phyloP scores from a whole-genome alignment of 805 yeast genomes.

The Ogataea pignaliae region DNA sequence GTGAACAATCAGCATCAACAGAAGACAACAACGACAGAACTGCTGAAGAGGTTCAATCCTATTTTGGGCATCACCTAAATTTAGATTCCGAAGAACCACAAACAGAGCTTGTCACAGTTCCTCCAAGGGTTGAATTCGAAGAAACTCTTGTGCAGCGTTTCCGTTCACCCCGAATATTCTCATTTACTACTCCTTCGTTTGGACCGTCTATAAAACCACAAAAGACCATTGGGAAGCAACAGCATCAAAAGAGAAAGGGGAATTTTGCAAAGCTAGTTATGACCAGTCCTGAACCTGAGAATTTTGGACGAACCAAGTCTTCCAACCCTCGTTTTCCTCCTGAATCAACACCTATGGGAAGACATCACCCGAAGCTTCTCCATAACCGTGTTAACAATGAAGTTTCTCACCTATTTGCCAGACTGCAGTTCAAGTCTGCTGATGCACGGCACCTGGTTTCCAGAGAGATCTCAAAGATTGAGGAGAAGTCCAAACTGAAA shows the following conservation, averaged over 20 bases:
- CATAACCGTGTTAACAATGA: slow-evolving; percentile 15
- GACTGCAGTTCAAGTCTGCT: slow-evolving; percentile 20
- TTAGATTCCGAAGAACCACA: not conserved
- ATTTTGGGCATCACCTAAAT: not conserved
- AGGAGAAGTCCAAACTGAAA: slow-evolving; percentile 19
- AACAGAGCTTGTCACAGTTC: not conserved
- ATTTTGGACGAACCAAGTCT: no score
- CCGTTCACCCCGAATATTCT: not conserved
- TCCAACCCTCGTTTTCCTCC: no score
- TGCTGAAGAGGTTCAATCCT: no score
- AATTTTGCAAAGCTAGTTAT: no score
- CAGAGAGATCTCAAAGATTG: slow-evolving; percentile 13
- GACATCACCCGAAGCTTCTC: not conserved
- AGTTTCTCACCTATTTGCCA: slow-evolving; percentile 15
- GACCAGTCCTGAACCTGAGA: no score
- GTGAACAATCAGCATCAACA: not conserved
- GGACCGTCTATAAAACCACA: no score
- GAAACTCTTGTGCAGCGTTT: not conserved
- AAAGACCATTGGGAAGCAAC: no score
- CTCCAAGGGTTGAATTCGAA: not conserved
- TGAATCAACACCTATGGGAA: no score
- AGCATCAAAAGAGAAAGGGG: no score
- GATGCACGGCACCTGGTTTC: slow-evolving; percentile 18
- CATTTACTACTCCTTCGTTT: slow-evolving; percentile 10
- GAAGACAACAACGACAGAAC: not conserved